Evolutionary conservation across 306 rosid species (phyloP).

Genomic region (Canavalia ensiformis): DNA sequence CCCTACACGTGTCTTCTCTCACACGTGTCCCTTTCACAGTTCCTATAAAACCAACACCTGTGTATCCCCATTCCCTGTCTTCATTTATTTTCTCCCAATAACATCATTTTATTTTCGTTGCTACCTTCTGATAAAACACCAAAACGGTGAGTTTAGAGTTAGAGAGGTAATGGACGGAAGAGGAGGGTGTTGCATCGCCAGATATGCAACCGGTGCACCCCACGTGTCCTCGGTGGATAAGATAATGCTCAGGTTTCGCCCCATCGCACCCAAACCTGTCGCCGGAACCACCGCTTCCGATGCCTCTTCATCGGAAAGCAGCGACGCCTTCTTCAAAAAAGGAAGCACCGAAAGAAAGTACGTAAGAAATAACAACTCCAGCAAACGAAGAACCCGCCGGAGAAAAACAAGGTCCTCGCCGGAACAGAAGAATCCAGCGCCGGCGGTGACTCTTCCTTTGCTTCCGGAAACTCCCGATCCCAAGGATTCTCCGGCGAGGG

Average conservation of each 20-base stretch:
- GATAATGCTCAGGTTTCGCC: constrained; percentile 87
- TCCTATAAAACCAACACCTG: constrained; percentile 43
- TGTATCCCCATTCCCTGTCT: neutral
- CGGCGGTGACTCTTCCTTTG: constrained; percentile 71
- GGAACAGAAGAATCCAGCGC: constrained; percentile 34
- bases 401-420: constrained; percentile 48
- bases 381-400: constrained; percentile 49
- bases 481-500: constrained; percentile 44
- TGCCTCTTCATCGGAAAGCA: constrained; percentile 53
- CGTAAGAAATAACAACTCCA: constrained; percentile 43
- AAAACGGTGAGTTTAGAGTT: constrained; percentile 2
- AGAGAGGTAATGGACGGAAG: constrained; percentile 60
- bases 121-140: neutral
- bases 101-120: neutral
- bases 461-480: constrained; percentile 81
- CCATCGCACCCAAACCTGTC: constrained; percentile 87
- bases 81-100: neutral
- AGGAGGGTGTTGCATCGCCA: constrained; percentile 84
- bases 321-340: constrained; percentile 30
- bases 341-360: constrained; percentile 58
- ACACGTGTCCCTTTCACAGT: constrained; percentile 53
- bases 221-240: constrained; percentile 59
- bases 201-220: constrained; percentile 60
- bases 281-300: constrained; percentile 52
- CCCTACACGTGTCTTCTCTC: constrained; percentile 50